Evolutionary conservation across 192 early-diverging fungal species (phyloP).

Genomic region (Thoreauomyces humboldtii): DNA sequence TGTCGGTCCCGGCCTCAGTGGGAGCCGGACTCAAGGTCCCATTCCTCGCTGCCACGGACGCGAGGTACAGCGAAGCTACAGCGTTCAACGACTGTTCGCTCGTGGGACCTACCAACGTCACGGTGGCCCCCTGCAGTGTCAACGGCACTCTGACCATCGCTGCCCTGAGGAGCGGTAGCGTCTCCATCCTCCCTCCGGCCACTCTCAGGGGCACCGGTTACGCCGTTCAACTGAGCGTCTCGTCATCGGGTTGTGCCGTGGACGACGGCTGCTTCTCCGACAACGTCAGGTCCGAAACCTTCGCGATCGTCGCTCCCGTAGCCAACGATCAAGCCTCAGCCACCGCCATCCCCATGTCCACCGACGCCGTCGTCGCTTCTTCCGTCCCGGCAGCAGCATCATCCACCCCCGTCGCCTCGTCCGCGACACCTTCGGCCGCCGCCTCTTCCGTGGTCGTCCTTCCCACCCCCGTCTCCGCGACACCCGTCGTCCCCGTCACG

Average conservation of each 20-base stretch:
- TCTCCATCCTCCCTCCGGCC: neutral
- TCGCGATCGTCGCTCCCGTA: conserved; percentile 5
- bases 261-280: conserved; percentile 25
- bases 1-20: neutral
- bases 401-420: neutral
- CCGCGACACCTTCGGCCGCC: conserved; percentile 3
- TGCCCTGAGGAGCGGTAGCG: neutral
- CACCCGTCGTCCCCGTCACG: too few relatives aligned
- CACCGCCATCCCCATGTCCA: neutral
- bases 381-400: neutral
- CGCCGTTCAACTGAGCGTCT: neutral
- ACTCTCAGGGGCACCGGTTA: neutral
- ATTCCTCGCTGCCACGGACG: conserved; percentile 3
- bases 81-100: conserved; percentile 18
- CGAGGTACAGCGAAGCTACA: conserved; percentile 14
- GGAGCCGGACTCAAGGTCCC: neutral
- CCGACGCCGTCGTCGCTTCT: neutral
- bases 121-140: neutral
- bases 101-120: neutral
- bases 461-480: too few relatives aligned
- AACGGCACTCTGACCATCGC: neutral
- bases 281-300: neutral
- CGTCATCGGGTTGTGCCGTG: conserved; percentile 18
- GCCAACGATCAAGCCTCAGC: neutral
- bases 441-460: too few relatives aligned